Conservation (phyloP, 495 filamentous ascomycete species). For the Collariella sp. region DNA sequence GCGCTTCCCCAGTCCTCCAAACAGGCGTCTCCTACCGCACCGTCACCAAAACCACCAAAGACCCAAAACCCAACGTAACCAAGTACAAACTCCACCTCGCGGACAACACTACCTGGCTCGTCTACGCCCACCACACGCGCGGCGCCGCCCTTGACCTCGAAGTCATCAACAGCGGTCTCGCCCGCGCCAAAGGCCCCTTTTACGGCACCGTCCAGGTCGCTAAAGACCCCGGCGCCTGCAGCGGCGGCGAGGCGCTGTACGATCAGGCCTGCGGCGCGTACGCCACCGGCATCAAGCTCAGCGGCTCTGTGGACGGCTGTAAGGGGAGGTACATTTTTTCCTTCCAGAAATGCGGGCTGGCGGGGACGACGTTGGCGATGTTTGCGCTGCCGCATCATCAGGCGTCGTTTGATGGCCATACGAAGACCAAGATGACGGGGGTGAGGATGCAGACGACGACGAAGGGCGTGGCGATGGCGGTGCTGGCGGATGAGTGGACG, state of each 20-base stretch:
- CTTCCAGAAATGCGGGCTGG: constrained; percentile 60
- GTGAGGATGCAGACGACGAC: constrained; percentile 71
- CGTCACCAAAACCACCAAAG: constrained; percentile 50
- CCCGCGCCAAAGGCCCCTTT: constrained; percentile 38
- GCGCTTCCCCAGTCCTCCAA: constrained; percentile 60
- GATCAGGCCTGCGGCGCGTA: constrained; percentile 73
- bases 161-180: constrained; percentile 39
- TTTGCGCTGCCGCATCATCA: constrained; percentile 86
- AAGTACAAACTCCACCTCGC: constrained; percentile 69
- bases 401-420: constrained; percentile 57
- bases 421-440: constrained; percentile 44
- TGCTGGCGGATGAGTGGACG: constrained; percentile 70
- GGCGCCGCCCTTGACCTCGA: constrained; percentile 38
- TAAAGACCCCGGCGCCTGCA: constrained; percentile 55
- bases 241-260: constrained; percentile 58
- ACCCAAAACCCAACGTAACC: constrained; percentile 53
- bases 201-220: constrained; percentile 72
- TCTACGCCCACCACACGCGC: constrained; percentile 59
- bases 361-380: constrained; percentile 57
- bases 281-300: constrained; percentile 51
- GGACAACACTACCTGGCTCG: constrained; percentile 66
- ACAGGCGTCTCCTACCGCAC: constrained; percentile 64
- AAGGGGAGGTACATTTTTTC: constrained; percentile 62
- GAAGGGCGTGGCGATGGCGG: constrained; percentile 69
- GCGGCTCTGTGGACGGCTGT: constrained; percentile 49